Base-by-base conservation (phyloP, 2,329 filamentous ascomycete genomes). In the Aquanectria penicillioides region DNA sequence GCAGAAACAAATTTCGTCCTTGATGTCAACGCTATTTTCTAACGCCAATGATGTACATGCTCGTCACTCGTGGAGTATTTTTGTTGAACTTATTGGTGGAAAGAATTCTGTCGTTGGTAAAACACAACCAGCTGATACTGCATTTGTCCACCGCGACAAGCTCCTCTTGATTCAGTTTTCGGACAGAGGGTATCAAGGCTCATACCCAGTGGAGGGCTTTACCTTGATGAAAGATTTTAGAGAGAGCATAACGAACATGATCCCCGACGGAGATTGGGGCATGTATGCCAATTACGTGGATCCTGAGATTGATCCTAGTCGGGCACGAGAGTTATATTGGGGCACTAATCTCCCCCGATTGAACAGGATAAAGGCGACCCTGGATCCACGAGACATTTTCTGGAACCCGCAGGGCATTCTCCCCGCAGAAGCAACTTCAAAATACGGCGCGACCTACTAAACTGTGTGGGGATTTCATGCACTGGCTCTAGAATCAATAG, bases 111-210 rank as follows among this genome's bases (percentile, higher is more conserved):
- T 71, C 58, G 66, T 80, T 22, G 63, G 74, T 2, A 61, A 69
- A 0, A 40, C 74, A 2, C 23, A 62, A 0, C 52, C 61, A 0
- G 25, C 67, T 7, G 66, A 65, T 10, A 74, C 75, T 2, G 70
- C 78, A 2, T 81, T 76, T 62, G 65, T 71, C 0, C 78, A 80
- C 61, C 77, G 76, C 18, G 73, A 78, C 41, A 77, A 80, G 65
- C 76, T 84, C n/a, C 76, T 81, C 2, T 77, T 86, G 2, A 80
- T 79, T 36, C 81, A 86, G 65, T 77, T 84, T 46, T 77, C 78
- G 13, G 81, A 84, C 59, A 67, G 75, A 1, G 71, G 70, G 57
- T 9, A 51, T 41, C 0, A 15, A 15, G 1, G 75, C 8, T 22
- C 28, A 3, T 46, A 76, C 40, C 75, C 76, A 0, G 50, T 63